These are phyloP conservation scores for Elasticomyces elasticus DNA, from an alignment of 495 filamentous ascomycete genomes.

Conservation along the genomic window DNA sequence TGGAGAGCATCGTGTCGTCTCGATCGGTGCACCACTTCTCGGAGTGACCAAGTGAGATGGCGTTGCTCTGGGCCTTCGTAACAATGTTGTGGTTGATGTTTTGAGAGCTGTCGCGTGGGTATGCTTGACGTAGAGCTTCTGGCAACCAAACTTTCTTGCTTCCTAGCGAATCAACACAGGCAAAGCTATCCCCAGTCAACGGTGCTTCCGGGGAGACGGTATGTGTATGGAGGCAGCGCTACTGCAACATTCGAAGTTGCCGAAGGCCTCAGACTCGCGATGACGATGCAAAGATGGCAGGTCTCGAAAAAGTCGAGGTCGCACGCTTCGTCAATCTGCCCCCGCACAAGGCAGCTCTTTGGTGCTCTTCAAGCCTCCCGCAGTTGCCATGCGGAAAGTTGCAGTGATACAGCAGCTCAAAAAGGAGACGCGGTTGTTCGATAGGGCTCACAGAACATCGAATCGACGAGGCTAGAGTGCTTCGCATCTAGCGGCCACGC, in stretches of 20 bases:
- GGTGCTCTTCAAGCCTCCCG: not conserved
- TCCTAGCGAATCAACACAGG: not conserved
- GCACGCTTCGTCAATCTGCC: not conserved
- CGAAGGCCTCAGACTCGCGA: no score
- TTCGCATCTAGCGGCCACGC: no score
- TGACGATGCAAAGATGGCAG: no score
- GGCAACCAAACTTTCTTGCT: not conserved
- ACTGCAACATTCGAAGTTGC: not conserved
- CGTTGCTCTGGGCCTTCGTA: no score
- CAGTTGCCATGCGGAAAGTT: not conserved
- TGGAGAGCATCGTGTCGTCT: no score
- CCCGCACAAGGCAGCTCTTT: not conserved
- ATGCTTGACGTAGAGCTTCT: no score
- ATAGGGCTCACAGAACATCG: not conserved
- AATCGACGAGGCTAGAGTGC: not conserved
- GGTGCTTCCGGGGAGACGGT: not conserved
- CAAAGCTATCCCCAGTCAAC: not conserved
- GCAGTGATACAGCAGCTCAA: not conserved
- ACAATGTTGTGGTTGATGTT: no score
- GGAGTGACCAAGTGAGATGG: no score
- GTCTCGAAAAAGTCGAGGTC: not conserved
- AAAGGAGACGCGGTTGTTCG: not conserved
- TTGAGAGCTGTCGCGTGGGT: no score
- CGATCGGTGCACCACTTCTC: no score
- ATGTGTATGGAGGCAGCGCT: not conserved